phyloP scores from a whole-genome alignment of 352 stramenopile genomes.

The Phytopythium vexans region DNA sequence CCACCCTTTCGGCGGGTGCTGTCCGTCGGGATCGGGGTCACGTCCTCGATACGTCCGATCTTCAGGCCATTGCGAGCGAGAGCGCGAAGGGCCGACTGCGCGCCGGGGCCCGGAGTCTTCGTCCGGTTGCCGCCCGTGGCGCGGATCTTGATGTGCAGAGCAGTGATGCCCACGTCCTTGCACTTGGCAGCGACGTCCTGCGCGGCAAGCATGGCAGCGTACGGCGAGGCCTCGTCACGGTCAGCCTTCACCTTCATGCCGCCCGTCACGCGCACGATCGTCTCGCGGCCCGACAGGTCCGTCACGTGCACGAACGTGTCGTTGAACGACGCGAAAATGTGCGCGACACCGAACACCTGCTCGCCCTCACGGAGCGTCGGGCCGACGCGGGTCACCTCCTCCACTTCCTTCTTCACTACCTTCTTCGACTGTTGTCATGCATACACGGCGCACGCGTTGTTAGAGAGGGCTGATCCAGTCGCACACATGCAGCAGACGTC shows the following conservation, averaged over 20 bases:
- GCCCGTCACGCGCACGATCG: slow-evolving; percentile 98
- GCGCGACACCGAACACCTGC: slow-evolving; percentile 98
- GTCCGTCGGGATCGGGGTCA: slow-evolving; percentile 99
- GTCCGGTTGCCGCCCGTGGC: slow-evolving; percentile 99
- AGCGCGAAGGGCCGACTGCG: slow-evolving; percentile 97
- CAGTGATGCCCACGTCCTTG: slow-evolving; percentile 98
- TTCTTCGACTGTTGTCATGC: slow-evolving; percentile 62
- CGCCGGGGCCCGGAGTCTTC: slow-evolving; percentile 97
- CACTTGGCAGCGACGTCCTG: slow-evolving; percentile 97
- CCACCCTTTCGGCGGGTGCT: slow-evolving; percentile 97
- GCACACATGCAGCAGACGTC: not conserved
- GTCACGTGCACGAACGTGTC: slow-evolving; percentile 99
- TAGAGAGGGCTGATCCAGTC: not conserved
- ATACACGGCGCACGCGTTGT: not conserved
- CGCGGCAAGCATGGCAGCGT: slow-evolving; percentile 99
- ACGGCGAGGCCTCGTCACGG: slow-evolving; percentile 99
- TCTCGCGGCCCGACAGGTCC: slow-evolving; percentile 99
- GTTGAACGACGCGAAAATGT: slow-evolving; percentile 99
- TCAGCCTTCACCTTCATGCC: slow-evolving; percentile 99
- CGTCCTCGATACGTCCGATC: slow-evolving; percentile 99
- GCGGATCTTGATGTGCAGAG: slow-evolving; percentile 99
- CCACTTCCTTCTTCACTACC: slow-evolving; percentile 87
- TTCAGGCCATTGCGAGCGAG: slow-evolving; percentile 99
- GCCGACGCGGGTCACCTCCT: slow-evolving; percentile 91
- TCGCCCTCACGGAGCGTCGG: slow-evolving; percentile 96